Evolutionary conservation across 2,329 filamentous ascomycete species (phyloP).

Genomic region (Ophiocordyceps sinensis): DNA sequence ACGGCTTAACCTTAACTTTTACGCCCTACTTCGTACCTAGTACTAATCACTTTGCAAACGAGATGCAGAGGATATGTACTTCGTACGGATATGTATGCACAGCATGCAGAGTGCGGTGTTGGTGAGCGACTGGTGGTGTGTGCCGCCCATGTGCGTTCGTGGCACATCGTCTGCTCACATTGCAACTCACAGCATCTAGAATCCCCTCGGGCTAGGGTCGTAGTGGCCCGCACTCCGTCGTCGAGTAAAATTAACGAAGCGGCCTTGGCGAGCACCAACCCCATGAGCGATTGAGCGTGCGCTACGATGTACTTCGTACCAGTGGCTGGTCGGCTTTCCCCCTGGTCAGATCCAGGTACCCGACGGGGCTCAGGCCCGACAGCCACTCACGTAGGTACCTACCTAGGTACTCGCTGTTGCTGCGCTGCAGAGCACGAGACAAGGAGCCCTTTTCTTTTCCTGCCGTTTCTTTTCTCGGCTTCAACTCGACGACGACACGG

Average conservation of each 20-base stretch:
- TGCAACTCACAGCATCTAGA: background rate
- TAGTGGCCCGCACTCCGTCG: background rate
- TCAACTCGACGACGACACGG: no score
- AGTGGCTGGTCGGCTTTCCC: background rate
- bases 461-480: no score
- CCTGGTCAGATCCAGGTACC: background rate
- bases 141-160: background rate
- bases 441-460: no score
- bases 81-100: no score
- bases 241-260: background rate
- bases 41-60: no score
- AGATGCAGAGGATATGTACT: no score
- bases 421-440: background rate
- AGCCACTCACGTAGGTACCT: background rate
- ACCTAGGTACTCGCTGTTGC: background rate
- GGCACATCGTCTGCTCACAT: background rate
- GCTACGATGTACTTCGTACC: no score
- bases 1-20: no score
- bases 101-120: no score
- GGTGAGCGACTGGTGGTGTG: background rate
- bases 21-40: no score
- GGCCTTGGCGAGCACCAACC: background rate
- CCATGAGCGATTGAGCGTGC: background rate
- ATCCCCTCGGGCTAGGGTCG: background rate
- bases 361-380: background rate